phyloP scores from a whole-genome alignment of 169 alveolate species.

The Neospora caninum region DNA sequence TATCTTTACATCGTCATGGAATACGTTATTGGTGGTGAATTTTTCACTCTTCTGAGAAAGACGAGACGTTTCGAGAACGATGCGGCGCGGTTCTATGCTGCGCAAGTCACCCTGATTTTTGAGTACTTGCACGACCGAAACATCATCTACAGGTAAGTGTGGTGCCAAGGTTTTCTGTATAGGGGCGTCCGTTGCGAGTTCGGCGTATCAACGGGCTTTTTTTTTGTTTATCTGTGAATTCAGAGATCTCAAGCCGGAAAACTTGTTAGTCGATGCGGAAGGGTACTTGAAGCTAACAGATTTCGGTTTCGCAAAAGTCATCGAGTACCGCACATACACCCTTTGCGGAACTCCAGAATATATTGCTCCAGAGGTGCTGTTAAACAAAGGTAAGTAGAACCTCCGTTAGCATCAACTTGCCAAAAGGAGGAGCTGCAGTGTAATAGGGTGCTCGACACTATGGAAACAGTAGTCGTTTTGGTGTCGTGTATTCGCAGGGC shows the following conservation, averaged over 20 bases:
- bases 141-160: constrained; percentile 87
- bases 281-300: constrained; percentile 98
- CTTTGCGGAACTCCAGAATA: constrained; percentile 99
- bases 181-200: neutral
- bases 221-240: neutral
- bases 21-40: constrained; percentile 89
- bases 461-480: neutral
- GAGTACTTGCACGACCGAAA: constrained; percentile 94
- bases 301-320: constrained; percentile 99
- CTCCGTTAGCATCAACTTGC: neutral
- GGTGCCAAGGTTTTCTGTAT: too few relatives aligned
- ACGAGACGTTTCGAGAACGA: constrained; percentile 80
- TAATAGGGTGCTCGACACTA: neutral
- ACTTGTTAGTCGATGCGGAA: constrained; percentile 94
- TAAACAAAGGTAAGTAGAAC: constrained; percentile 83
- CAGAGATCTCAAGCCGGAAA: constrained; percentile 97
- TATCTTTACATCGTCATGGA: constrained; percentile 73
- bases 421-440: neutral
- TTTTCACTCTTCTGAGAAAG: constrained; percentile 84
- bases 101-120: constrained; percentile 91
- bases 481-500: constrained; percentile 74
- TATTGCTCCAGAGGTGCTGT: constrained; percentile 99
- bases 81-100: constrained; percentile 86
- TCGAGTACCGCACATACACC: constrained; percentile 97
- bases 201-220: neutral